Base-by-base conservation (phyloP, 768 basidiomycete genomes). In the Mycena metata region DNA sequence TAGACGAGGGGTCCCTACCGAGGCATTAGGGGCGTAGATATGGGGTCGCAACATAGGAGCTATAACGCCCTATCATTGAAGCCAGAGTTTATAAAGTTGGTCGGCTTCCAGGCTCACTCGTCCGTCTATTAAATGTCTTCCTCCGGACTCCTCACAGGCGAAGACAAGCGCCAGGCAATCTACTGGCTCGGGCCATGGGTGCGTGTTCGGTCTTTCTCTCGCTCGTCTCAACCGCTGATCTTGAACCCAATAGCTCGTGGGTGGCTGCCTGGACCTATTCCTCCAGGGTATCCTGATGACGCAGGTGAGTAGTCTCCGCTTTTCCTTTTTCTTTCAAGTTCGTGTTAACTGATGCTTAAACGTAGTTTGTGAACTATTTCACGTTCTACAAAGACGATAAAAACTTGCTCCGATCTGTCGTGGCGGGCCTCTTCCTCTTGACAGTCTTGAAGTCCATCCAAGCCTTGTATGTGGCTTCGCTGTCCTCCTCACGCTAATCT, bases 391-490 rank as follows among this genome's bases (percentile, higher is more conserved):
- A 23, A 5, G 60, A 59, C 13, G 57, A 59, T 30, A 59, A 46
- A 5, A 13, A 3, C 7, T 17, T 2, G 2, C n/a, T 47, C 33
- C 19, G 33, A 7, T 1, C 35, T 5, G 17, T 21, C 41, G 57
- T 59, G 1, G 26, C 4, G 17, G 6, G 30, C 19, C 45, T 59
- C 5, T 3, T 23, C 8, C 13, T 59, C 5, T 6, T 59, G 3
- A 46, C 13, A 10, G 69, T 72, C 2, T 57, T 81, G 15, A 78
- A 79, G 67, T 73, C 79, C 15, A 74, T 76, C 35, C 80, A 81
- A 45, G 71, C 75, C 12, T 74, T 79, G 80, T 80, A 45, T 46
- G 76, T 72, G n/a, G 13, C 30, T 24, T 30, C 15, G 16, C 4
- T 13, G 16, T 57, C 3, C 21, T 42, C 23, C 54, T 39, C 26